phyloP scores from a whole-genome alignment of 2,329 filamentous ascomycete genomes.

The Aureobasidium melanogenum region DNA sequence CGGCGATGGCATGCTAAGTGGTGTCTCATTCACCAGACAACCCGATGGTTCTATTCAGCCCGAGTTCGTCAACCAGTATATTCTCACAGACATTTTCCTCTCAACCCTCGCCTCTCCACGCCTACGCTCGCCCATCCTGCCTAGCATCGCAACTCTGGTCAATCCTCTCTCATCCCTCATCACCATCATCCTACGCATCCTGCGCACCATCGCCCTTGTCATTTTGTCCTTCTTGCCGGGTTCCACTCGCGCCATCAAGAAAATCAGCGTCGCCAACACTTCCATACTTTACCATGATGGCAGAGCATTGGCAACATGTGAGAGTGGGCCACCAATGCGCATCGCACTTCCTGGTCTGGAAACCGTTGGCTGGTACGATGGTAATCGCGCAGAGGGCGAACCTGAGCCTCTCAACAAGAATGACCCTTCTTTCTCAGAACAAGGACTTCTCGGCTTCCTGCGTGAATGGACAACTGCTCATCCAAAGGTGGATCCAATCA shows the following conservation, averaged over 20 bases:
- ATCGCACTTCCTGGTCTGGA: conserved; percentile 55
- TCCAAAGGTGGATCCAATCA: conserved; percentile 56
- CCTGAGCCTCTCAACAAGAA: conserved; percentile 22
- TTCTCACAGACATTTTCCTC: conserved; percentile 58
- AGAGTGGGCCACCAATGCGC: conserved; percentile 61
- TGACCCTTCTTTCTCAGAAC: conserved; percentile 42
- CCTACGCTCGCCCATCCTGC: conserved; percentile 50
- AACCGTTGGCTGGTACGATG: conserved; percentile 64
- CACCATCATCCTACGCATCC: conserved; percentile 42
- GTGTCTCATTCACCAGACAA: conserved; percentile 50
- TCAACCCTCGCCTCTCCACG: conserved; percentile 41
- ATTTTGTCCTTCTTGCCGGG: conserved; percentile 50
- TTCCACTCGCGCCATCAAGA: conserved; percentile 49
- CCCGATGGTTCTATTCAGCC: conserved; percentile 41
- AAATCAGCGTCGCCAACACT: conserved; percentile 64
- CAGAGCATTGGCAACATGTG: conserved; percentile 59
- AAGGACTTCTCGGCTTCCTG: conserved; percentile 51
- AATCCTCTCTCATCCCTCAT: conserved; percentile 48
- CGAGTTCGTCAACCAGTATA: conserved; percentile 60
- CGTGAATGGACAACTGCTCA: conserved; percentile 64
- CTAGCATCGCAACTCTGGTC: conserved; percentile 59
- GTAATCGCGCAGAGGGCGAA: conserved; percentile 46
- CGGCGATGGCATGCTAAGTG: conserved; percentile 65
- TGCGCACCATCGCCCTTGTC: conserved; percentile 50
- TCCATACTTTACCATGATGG: conserved; percentile 59